Percentiles rank a stretch among this genome's conserved stretches.
Conservation (phyloP, 768 basidiomycete species). For the Lentinula sp. region DNA sequence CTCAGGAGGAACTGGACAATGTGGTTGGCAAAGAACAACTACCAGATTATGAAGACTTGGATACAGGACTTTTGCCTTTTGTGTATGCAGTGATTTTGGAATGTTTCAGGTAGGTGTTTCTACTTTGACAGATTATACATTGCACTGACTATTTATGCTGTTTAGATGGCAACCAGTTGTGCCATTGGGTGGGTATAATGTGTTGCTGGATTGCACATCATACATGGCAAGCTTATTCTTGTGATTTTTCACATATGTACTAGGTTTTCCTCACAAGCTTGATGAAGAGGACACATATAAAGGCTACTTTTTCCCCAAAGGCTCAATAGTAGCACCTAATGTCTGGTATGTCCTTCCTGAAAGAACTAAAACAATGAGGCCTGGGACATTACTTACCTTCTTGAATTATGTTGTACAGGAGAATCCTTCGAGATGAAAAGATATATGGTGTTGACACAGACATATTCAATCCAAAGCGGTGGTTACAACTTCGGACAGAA, state of each 20-base stretch:
- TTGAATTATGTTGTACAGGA: background rate
- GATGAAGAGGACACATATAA: slow-evolving; percentile 23
- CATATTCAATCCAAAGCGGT: background rate
- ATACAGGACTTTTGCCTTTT: background rate
- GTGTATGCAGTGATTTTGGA: background rate
- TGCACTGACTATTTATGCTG: no score
- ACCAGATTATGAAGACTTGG: background rate
- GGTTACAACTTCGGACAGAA: background rate
- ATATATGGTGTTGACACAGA: background rate
- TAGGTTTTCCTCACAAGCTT: slow-evolving; percentile 21
- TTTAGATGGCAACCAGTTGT: background rate
- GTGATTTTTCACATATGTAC: no score
- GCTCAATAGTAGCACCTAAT: slow-evolving; percentile 26
- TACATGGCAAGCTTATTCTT: no score
- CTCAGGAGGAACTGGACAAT: background rate
- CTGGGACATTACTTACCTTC: no score
- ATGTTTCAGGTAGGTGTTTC: background rate
- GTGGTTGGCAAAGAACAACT: background rate
- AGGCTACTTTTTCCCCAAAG: slow-evolving; percentile 25
- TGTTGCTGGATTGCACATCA: background rate
- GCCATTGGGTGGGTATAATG: background rate
- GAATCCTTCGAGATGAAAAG: background rate
- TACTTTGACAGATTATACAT: no score
- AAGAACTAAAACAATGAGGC: no score
- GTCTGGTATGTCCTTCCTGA: slow-evolving; percentile 19